phyloP scores from a whole-genome alignment of 2,329 filamentous ascomycete genomes.

The Colletotrichum eremochloae region DNA sequence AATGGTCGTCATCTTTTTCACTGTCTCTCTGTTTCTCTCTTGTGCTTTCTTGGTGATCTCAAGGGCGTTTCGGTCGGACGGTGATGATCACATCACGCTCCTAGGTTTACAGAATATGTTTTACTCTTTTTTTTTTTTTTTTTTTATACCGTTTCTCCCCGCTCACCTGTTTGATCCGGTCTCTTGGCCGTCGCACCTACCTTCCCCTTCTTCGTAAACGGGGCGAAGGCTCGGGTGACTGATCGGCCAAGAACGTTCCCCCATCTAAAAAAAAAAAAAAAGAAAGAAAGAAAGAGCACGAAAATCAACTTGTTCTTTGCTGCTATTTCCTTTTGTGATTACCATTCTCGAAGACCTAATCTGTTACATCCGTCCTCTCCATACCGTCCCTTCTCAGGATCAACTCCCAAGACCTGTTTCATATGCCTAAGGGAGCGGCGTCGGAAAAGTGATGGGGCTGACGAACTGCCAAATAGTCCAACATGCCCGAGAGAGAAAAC shows the following conservation, averaged over 20 bases:
- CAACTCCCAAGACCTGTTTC: neutral
- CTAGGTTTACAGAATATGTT: neutral
- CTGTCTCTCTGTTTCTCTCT: neutral
- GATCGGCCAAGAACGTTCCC: neutral
- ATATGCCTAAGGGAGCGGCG: neutral
- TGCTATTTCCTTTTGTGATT: neutral
- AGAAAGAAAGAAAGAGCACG: neutral
- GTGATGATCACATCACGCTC: neutral
- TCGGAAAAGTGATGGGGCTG: neutral
- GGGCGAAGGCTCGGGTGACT: conserved; percentile 1
- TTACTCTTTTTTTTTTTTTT: neutral
- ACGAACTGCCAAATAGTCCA: conserved; percentile 2
- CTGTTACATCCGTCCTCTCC: neutral
- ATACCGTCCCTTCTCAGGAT: neutral
- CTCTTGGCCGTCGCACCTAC: conserved; percentile 11
- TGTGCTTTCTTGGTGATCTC: neutral
- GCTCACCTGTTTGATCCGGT: neutral
- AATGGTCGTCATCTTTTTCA: neutral
- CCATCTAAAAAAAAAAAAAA: neutral
- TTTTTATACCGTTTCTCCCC: neutral
- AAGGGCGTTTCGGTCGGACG: neutral
- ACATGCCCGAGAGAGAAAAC: conserved; percentile 2
- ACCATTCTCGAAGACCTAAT: neutral
- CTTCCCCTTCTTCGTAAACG: neutral
- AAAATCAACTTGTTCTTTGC: neutral